Base-by-base conservation (phyloP, 75 land plant genomes). In the Pinus taeda region DNA sequence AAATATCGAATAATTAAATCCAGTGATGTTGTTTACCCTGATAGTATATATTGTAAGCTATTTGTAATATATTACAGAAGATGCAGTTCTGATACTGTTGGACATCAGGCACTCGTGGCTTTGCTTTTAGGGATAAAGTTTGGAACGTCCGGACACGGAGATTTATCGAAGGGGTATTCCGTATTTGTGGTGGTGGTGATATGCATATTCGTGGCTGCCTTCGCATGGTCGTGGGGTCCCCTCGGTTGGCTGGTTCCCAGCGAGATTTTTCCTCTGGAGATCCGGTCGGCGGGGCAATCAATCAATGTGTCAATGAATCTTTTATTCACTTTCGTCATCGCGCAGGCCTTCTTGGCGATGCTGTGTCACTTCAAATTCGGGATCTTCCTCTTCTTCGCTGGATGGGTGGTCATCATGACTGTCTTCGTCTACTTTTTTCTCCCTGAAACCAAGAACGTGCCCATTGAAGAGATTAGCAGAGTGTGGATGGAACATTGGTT, bases 171-270 rank as follows among this genome's bases (percentile, higher is more conserved):
- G 42, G 42, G 42, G 4, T 39, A 39, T 0, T 39, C 42, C 42
- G 4, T 39, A 39, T 39, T 39, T 39, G 42, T 39, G 42, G 4
- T 39, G 42, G 42, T 39, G 5, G 59, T 81, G 0, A 12, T 81
- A 6, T 84, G 85, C 76, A 8, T 81, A 3, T 84, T 76, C 29
- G 84, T 81, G 1, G 18, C 79, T 21, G 79, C 84, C 20, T 84
- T 84, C 37, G 84, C 74, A 13, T 84, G 85, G 85, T 84, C 85
- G 2, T 84, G 84, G 85, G 85, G 85, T 2, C 85, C 85, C 3
- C 79, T 84, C 3, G 75, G 79, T 4, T 84, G 85, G 85, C 20
- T 84, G 20, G 79, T 84, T 3, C 85, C 85, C 33, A 84, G 84
- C 33, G 85, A 84, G 63, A 84, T 84, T 1, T 81, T 76, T 26